A percentile compares a stretch with the other conserved stretches of the same genome.
phyloP scores from a whole-genome alignment of 179 eudicot genomes.

The Actinidia arguta region DNA sequence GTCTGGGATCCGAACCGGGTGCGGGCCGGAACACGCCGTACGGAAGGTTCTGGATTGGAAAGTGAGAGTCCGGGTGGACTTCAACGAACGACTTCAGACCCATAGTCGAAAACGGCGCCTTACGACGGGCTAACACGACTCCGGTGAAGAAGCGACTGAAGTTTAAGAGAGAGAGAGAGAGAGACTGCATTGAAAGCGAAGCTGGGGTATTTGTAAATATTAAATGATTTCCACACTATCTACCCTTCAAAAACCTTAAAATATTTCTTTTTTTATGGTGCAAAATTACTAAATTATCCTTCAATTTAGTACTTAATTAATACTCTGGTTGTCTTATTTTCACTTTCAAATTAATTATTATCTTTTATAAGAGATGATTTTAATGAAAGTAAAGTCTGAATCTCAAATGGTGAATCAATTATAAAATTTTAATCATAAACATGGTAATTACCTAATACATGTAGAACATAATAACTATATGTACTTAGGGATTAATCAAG shows the following conservation, averaged over 20 bases:
- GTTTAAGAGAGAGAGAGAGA: neutral
- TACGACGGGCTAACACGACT: neutral
- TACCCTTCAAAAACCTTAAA: neutral
- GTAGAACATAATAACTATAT: too few relatives aligned
- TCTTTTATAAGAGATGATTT: too few relatives aligned
- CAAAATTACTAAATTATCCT: neutral
- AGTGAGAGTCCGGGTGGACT: slow-evolving; percentile 80
- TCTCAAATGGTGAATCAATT: too few relatives aligned
- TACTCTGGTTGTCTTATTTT: too few relatives aligned
- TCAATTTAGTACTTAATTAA: neutral
- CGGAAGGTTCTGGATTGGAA: slow-evolving; percentile 92
- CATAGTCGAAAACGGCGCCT: slow-evolving; percentile 33
- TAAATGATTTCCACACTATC: neutral
- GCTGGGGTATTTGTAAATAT: neutral
- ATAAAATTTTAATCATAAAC: too few relatives aligned
- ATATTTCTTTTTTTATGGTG: neutral
- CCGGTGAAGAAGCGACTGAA: neutral
- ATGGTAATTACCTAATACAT: too few relatives aligned
- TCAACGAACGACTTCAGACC: slow-evolving; percentile 68
- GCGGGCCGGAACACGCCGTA: slow-evolving; percentile 80
- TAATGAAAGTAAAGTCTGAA: too few relatives aligned
- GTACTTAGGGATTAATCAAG: too few relatives aligned
- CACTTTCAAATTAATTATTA: too few relatives aligned
- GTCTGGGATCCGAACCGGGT: slow-evolving; percentile 58
- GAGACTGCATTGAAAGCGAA: neutral